Evolutionary conservation across 768 basidiomycete genomes (phyloP).

Genomic region (Lactifluus volemus): DNA sequence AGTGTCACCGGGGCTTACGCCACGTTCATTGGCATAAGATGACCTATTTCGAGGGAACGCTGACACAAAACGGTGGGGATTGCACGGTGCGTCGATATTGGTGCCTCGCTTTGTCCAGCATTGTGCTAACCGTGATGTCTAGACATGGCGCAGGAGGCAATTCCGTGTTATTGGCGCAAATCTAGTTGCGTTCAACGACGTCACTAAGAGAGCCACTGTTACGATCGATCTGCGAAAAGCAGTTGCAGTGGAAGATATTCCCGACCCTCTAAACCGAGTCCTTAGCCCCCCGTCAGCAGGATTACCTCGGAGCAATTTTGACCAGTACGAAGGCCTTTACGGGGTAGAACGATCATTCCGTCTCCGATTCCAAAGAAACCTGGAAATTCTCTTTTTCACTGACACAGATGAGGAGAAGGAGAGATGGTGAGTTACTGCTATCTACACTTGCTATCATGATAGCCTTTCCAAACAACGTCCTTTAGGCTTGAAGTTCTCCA

Average conservation of each 20-base stretch:
- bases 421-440: constrained; percentile 53
- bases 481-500: constrained; percentile 77
- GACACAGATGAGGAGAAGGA: constrained; percentile 84
- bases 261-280: constrained; percentile 42
- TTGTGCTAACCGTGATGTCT: constrained; percentile 4
- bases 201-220: constrained; percentile 82
- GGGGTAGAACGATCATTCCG: constrained; percentile 81
- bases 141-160: constrained; percentile 80
- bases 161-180: constrained; percentile 80
- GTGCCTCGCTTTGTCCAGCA: neutral
- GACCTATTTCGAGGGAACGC: constrained; percentile 84
- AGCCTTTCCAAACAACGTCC: neutral
- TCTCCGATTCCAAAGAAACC: constrained; percentile 64
- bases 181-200: constrained; percentile 84
- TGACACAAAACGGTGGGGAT: constrained; percentile 93
- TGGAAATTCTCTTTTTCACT: constrained; percentile 85
- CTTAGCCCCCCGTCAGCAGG: constrained; percentile 37
- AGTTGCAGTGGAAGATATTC: constrained; percentile 65
- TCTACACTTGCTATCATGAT: neutral
- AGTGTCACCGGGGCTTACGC: constrained; percentile 79
- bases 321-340: constrained; percentile 56
- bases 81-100: constrained; percentile 55
- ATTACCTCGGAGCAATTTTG: constrained; percentile 31
- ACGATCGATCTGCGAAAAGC: constrained; percentile 91
- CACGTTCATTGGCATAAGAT: constrained; percentile 93